These are phyloP conservation scores for Medicago arabica DNA, from an alignment of 306 rosid species.

Conservation along the genomic window DNA sequence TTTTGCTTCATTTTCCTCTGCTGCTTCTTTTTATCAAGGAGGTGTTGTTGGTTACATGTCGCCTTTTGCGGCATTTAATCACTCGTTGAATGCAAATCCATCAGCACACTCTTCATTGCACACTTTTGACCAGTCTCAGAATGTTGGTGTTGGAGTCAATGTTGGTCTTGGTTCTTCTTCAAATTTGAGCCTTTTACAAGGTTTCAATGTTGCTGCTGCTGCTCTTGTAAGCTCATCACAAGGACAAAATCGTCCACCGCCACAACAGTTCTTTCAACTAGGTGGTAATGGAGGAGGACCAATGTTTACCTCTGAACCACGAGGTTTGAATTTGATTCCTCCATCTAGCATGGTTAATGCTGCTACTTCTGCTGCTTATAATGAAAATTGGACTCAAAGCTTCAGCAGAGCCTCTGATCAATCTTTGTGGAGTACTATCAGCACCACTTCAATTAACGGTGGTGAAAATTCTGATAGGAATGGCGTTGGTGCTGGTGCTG, in stretches of 20 bases:
- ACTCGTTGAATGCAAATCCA: slow-evolving; percentile 13
- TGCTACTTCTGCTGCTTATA: not conserved
- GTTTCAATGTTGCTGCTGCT: slow-evolving; percentile 47
- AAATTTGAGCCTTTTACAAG: slow-evolving; percentile 51
- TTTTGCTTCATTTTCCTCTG: not conserved
- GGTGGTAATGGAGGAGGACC: slow-evolving; percentile 18
- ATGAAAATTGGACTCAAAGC: slow-evolving; percentile 47
- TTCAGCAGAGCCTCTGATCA: slow-evolving; percentile 34
- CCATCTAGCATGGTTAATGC: slow-evolving; percentile 26
- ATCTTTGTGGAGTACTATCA: slow-evolving; percentile 55
- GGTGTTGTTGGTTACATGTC: slow-evolving; percentile 42
- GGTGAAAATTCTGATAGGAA: slow-evolving; percentile 12
- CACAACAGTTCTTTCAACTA: slow-evolving; percentile 35
- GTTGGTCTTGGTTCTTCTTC: slow-evolving; percentile 34
- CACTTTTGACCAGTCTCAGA: slow-evolving; percentile 27
- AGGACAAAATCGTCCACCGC: slow-evolving; percentile 37
- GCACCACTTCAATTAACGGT: slow-evolving; percentile 34
- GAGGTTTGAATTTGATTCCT: slow-evolving; percentile 40
- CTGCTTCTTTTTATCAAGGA: slow-evolving; percentile 38
- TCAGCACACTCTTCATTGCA: not conserved
- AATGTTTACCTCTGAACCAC: slow-evolving; percentile 13
- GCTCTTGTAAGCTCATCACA: slow-evolving; percentile 31
- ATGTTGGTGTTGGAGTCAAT: not conserved
- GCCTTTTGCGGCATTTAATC: slow-evolving; percentile 50
- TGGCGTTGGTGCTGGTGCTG: not conserved